Evolutionary conservation across 768 basidiomycete genomes (phyloP), one percentile per base, ranked within the genome.

Genomic region (Termitomyces sp.): DNA sequence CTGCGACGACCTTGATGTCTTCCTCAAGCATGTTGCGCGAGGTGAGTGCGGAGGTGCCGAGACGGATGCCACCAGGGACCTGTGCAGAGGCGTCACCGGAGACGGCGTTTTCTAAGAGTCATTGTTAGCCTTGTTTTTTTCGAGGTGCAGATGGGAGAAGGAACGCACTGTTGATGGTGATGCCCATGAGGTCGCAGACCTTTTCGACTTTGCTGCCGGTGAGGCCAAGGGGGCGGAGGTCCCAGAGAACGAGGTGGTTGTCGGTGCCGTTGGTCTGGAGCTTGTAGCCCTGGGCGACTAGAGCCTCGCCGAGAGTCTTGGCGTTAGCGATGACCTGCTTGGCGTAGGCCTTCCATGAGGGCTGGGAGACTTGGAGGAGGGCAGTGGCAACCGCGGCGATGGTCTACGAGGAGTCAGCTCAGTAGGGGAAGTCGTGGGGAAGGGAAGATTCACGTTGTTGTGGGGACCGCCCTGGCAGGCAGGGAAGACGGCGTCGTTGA

Each of bases 381-480:
- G 97, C 80, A 13, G 94, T 95, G 50, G 97, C 97, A 61, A 99
- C 80, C 65, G 86, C 94, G 42, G 96, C 96, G 59, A 99, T 98
- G 62, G 96, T 93, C 90, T 93, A 18, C 12, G 32, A 5, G 2
- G 10, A 4, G 39, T 56, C 24, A 47, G 50, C 22, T 37, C 9
- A 9, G 10, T 1, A 10, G n/a, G 13, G n/a, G 24, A 3, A 13
- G 20, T 18, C 14, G 22, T 6, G 20, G 52, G n/a, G 56, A 39
- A 31, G 34, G 47, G 6, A 1, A 27, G 32, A 63, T 85, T 56
- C 56, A 91, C 90, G 77, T 99, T 94, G 79, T 98, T 98, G 80
- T 98, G 97, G 44, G 96, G 97, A 49, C 96, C 97, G 74, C 97
- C 97, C 76, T 98, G 97, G 83, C 97, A 98, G 36, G 97, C 96